Evolutionary conservation across 768 basidiomycete genomes (phyloP).

Genomic region (Hypholoma fasciculare): DNA sequence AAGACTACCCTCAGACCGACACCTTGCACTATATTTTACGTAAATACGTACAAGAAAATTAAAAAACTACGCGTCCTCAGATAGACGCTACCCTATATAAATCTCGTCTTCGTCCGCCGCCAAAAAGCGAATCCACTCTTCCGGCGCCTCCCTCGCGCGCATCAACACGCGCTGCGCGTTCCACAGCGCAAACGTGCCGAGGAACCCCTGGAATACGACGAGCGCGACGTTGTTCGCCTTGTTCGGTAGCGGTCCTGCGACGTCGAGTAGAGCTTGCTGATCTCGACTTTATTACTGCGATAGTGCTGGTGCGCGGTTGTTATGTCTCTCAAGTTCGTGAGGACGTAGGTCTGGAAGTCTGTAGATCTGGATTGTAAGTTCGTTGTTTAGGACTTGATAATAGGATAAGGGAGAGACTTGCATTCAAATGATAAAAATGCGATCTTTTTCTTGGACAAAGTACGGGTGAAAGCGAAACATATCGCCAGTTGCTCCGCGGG

Average conservation of each 20-base stretch:
- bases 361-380: neutral
- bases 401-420: neutral
- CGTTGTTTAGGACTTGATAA: neutral
- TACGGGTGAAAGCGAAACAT: slow-evolving; percentile 1
- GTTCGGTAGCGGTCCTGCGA: slow-evolving; percentile 10
- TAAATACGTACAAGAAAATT: too few species aligned
- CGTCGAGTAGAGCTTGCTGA: slow-evolving; percentile 5
- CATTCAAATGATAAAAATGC: slow-evolving; percentile 4
- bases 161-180: neutral
- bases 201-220: slow-evolving; percentile 8
- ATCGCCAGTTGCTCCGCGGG: slow-evolving; percentile 10
- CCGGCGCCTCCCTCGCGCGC: too few species aligned
- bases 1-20: too few species aligned
- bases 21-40: too few species aligned
- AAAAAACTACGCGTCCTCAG: too few species aligned
- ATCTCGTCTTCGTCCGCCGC: too few species aligned
- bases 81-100: too few species aligned
- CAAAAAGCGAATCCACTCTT: too few species aligned
- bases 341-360: slow-evolving; percentile 7
- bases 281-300: slow-evolving; percentile 6
- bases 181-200: slow-evolving; percentile 7
- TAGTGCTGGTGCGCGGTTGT: slow-evolving; percentile 7
- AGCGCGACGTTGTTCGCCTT: slow-evolving; percentile 8
- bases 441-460: slow-evolving; percentile 1
- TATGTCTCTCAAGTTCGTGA: neutral